phyloP scores from a whole-genome alignment of 106 monocot species.

The Agapanthus africanus region DNA sequence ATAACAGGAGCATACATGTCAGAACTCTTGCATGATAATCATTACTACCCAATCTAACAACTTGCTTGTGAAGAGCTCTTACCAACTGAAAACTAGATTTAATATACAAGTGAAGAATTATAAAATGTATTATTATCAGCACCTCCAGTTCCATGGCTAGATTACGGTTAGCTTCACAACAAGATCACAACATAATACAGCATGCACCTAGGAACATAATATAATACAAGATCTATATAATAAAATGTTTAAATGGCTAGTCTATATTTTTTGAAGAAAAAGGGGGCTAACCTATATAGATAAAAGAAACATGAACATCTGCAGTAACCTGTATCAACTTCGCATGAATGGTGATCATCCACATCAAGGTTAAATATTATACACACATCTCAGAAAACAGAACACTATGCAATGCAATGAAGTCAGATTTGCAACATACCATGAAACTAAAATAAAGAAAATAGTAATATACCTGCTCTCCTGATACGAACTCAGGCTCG shows the following conservation, averaged over 20 bases:
- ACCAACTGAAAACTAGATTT: not conserved
- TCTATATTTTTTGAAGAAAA: no score
- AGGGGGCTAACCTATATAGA: no score
- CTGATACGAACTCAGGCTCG: constrained; percentile 40
- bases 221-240: not conserved
- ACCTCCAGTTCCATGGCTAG: not conserved
- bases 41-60: not conserved
- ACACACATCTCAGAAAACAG: not conserved
- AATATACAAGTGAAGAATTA: not conserved
- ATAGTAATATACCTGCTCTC: constrained; percentile 35
- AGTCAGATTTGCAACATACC: not conserved
- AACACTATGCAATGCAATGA: not conserved
- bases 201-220: not conserved
- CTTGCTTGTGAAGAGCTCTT: not conserved
- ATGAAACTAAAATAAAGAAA: not conserved
- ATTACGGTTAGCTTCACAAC: not conserved
- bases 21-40: not conserved
- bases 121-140: not conserved
- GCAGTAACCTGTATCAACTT: not conserved
- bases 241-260: not conserved
- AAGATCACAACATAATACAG: not conserved
- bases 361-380: not conserved
- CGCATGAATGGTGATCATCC: not conserved
- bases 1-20: not conserved
- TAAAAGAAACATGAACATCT: not conserved